phyloP scores from a whole-genome alignment of 306 rosid genomes.

The Begonia loranthoides region DNA sequence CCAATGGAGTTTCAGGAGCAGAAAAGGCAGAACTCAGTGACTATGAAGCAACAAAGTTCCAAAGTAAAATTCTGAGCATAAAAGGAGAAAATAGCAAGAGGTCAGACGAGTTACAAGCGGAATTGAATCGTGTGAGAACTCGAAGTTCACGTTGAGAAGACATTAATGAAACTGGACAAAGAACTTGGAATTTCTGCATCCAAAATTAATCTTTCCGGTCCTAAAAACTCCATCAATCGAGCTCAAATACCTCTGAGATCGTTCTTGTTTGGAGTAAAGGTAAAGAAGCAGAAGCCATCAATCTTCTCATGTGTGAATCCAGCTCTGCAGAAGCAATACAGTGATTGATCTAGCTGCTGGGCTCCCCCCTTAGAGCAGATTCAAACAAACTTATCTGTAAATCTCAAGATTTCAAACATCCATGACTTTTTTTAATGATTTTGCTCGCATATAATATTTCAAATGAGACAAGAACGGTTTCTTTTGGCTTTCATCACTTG shows the following conservation, averaged over 20 bases:
- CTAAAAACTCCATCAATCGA: conserved; percentile 24
- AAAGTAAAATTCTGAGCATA: conserved; percentile 81
- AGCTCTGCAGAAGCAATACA: conserved; percentile 31
- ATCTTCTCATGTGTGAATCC: conserved; percentile 41
- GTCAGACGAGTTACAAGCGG: conserved; percentile 38
- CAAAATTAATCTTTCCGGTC: conserved; percentile 4
- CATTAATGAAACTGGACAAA: conserved; percentile 33
- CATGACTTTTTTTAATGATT: no score
- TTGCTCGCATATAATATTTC: no score
- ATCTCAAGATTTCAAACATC: no score
- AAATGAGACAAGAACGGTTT: no score
- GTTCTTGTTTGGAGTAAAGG: conserved; percentile 74
- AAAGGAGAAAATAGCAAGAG: conserved; percentile 68
- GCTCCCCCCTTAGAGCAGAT: no score
- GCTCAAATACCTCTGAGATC: conserved; percentile 55
- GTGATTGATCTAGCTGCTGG: conserved; percentile 21
- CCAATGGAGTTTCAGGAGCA: conserved; percentile 13
- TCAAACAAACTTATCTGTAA: no score
- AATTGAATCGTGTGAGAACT: conserved; percentile 34
- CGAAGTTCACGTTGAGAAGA: conserved; percentile 39
- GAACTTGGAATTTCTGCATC: conserved; percentile 29
- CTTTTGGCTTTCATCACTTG: no score
- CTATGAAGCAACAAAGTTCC: conserved; percentile 85
- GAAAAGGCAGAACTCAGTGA: conserved; percentile 27
- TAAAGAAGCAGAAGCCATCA: conserved; percentile 52